Base-by-base conservation (phyloP, 1,284 basidiomycete genomes). In the Gastroboletus turbinatus region DNA sequence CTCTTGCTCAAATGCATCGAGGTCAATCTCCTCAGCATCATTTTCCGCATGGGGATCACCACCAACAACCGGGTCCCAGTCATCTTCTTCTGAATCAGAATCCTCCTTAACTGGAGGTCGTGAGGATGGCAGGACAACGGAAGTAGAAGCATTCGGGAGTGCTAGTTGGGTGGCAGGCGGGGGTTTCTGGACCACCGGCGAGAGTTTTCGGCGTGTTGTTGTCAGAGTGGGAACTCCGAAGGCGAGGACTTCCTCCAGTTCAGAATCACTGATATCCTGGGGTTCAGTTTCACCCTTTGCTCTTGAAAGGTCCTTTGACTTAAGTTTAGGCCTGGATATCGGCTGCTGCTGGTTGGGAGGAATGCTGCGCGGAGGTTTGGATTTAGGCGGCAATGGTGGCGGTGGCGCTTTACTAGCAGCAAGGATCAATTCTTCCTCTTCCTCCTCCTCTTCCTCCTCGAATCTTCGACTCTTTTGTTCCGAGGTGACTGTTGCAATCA, bases 11-110 rank as follows among this genome's bases (percentile, higher is more conserved):
- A 85, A 76, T 53, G 78, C 79, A 44, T 79, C 76, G 46, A 78
- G 65, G 46, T 80, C 78, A 11, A 82, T 78, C 52, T 82, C 80
- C 53, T 77, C 73, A 21, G 69, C 67, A 16, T 71, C 75, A 14
- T 73, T 75, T 25, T 73, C 75, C 43, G 59, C 69, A 4, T 67
- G 72, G 11, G 69, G 70, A 25, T 75, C 73, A 9, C 52, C 61
- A 13, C 71, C 72, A 19, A 65, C 69, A 51, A 81, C 76, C 48
- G 77, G 71, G 61, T 83, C 81, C 77, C 82, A 84, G 36, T 78
- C 76, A 10, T 81, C 79, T 45, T 85, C 84, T 44, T 86, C 84
- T 9, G 79, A 82, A 52, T 83, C 82, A 3, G 74, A 74, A 14
- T 69, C 67, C 1, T 65, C 63, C 29, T 66, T 67, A 8, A 60